Evolutionary conservation across 768 basidiomycete genomes (phyloP).

Genomic region (Leucocoprinus sp.): DNA sequence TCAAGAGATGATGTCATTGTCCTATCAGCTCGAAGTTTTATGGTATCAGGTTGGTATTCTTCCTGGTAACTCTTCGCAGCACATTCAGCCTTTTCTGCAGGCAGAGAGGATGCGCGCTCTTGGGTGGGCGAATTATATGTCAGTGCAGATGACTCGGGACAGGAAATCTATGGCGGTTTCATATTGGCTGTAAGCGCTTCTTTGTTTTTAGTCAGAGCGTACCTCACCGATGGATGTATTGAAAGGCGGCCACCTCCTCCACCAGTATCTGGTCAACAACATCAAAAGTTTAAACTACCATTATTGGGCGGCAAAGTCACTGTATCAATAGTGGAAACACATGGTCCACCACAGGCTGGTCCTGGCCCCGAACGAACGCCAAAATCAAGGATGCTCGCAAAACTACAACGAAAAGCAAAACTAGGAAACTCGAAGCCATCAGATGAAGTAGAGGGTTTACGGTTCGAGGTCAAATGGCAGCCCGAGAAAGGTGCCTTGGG

Average conservation of each 20-base stretch:
- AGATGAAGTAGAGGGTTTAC: conserved; percentile 66
- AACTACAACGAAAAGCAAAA: conserved; percentile 58
- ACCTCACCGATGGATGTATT: neutral
- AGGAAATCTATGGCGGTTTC: conserved; percentile 60
- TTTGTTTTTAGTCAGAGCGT: neutral
- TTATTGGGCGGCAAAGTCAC: conserved; percentile 64
- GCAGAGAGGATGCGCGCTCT: conserved; percentile 72
- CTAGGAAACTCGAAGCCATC: conserved; percentile 48
- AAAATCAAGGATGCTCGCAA: conserved; percentile 44
- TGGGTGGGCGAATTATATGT: conserved; percentile 78
- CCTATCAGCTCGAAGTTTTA: conserved; percentile 87
- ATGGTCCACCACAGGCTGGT: conserved; percentile 27
- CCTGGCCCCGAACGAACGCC: conserved; percentile 46
- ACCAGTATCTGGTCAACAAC: conserved; percentile 19
- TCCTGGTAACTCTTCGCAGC: neutral
- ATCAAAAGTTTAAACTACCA: conserved; percentile 39
- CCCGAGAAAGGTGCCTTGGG: conserved; percentile 62
- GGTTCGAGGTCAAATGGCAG: conserved; percentile 72
- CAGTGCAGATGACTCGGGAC: conserved; percentile 60
- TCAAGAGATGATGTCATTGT: conserved; percentile 82
- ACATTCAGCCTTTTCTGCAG: conserved; percentile 24
- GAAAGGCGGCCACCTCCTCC: conserved; percentile 23
- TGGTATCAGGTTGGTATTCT: conserved; percentile 52
- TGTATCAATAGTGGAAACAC: conserved; percentile 58
- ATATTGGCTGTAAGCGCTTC: conserved; percentile 79